phyloP scores from a whole-genome alignment of 495 filamentous ascomycete genomes.

The Aspergillus incahuasiensis region DNA sequence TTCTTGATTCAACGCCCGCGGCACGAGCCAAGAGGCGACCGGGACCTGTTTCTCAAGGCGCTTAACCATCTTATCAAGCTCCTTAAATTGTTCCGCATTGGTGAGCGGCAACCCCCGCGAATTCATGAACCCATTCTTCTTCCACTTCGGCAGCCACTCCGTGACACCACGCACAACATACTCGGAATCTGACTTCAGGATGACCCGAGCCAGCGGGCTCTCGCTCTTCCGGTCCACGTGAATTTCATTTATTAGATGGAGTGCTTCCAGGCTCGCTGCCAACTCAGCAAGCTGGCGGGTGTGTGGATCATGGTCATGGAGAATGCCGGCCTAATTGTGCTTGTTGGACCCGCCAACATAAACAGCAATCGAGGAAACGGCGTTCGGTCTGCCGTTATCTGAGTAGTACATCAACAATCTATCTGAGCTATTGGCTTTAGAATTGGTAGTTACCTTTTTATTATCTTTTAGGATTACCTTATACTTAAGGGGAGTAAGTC shows the following conservation, averaged over 20 bases:
- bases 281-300: not conserved
- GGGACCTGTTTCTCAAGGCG: not conserved
- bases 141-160: not conserved
- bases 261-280: not conserved
- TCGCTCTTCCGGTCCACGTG: too few species aligned
- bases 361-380: too few species aligned
- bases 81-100: not conserved
- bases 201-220: not conserved
- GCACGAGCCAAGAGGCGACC: not conserved
- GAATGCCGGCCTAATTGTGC: not conserved
- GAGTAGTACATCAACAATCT: too few species aligned
- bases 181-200: not conserved
- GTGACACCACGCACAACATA: not conserved
- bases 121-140: not conserved
- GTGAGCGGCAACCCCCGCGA: not conserved
- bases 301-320: not conserved
- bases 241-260: too few species aligned
- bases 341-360: too few species aligned
- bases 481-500: too few species aligned
- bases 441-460: too few species aligned
- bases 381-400: too few species aligned
- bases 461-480: too few species aligned
- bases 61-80: not conserved
- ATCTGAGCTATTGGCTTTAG: too few species aligned
- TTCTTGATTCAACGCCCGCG: not conserved